Percentiles rank a stretch among this genome's conserved stretches.
These are phyloP conservation scores for Verticillium klebahnii DNA, from an alignment of 2,329 filamentous ascomycete genomes.

Conservation along the genomic window DNA sequence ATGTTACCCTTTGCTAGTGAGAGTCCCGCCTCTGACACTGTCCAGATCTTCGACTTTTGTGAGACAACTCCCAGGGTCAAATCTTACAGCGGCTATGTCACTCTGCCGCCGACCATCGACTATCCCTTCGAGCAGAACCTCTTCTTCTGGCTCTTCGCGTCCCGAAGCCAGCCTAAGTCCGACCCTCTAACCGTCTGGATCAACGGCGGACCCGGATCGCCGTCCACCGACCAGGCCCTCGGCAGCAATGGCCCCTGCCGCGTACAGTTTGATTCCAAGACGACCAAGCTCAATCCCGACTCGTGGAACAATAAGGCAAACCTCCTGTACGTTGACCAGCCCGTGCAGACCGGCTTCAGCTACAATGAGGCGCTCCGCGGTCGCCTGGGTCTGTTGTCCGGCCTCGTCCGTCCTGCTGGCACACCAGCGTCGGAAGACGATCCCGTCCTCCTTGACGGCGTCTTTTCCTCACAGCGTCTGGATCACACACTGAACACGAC, in stretches of 20 bases:
- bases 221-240: slow-evolving; percentile 33
- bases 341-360: slow-evolving; percentile 58
- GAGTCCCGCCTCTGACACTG: background rate
- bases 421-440: slow-evolving; percentile 6
- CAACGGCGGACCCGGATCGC: slow-evolving; percentile 49
- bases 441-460: slow-evolving; percentile 18
- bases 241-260: slow-evolving; percentile 40
- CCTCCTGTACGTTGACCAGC: slow-evolving; percentile 44
- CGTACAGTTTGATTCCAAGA: slow-evolving; percentile 34
- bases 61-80: slow-evolving; percentile 54
- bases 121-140: slow-evolving; percentile 2
- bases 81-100: slow-evolving; percentile 62
- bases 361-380: slow-evolving; percentile 21
- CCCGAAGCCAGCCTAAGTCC: slow-evolving; percentile 24
- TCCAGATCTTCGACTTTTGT: slow-evolving; percentile 27
- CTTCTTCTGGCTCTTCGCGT: slow-evolving; percentile 22
- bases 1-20: background rate
- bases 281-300: slow-evolving; percentile 46
- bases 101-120: slow-evolving; percentile 37
- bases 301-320: slow-evolving; percentile 51
- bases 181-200: slow-evolving; percentile 47
- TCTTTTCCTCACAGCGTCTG: slow-evolving; percentile 23
- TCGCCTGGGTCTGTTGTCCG: slow-evolving; percentile 46
- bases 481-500: background rate
- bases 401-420: slow-evolving; percentile 40